Percentiles rank a stretch among this genome's conserved stretches.
Conservation (phyloP, 495 filamentous ascomycete genomes). For the Trichoderma reesei region DNA sequence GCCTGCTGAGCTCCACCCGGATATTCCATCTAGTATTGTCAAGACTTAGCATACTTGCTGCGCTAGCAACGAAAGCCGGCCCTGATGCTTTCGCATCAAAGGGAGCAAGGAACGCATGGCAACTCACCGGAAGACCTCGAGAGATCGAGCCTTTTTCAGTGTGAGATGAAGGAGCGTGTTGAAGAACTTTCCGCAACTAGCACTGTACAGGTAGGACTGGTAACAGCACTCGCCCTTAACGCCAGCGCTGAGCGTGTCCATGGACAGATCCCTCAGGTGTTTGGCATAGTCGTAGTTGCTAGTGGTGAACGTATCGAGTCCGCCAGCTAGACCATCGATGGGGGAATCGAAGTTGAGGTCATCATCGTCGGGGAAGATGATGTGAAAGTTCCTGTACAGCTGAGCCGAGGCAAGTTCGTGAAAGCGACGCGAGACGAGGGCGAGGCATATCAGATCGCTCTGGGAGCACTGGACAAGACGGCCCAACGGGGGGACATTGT, state of each 20-base stretch:
- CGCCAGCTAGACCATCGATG: conserved; percentile 43
- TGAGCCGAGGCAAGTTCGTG: conserved; percentile 44
- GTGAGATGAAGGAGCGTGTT: conserved; percentile 50
- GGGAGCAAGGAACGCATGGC: conserved; percentile 18
- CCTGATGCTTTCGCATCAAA: too few species aligned
- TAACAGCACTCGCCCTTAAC: conserved; percentile 36
- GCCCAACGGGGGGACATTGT: conserved; percentile 12
- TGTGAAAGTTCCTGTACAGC: conserved; percentile 49
- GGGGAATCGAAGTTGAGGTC: conserved; percentile 34
- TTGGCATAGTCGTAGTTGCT: conserved; percentile 52
- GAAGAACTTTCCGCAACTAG: conserved; percentile 50
- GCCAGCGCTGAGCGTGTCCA: conserved; percentile 39
- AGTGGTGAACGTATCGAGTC: conserved; percentile 48
- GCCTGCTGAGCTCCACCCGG: conserved; percentile 48
- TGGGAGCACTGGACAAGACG: conserved; percentile 24
- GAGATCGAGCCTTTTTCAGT: conserved; percentile 38
- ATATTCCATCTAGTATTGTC: conserved; percentile 46
- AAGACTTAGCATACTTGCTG: background rate
- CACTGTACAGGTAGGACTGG: conserved; percentile 34
- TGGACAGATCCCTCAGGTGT: conserved; percentile 39
- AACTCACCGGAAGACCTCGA: conserved; percentile 44
- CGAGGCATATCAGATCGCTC: conserved; percentile 42
- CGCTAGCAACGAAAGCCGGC: background rate
- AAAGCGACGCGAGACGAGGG: conserved; percentile 46
- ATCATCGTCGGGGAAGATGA: conserved; percentile 47